Base-by-base conservation (phyloP, 1,284 basidiomycete genomes). In the Fomitopsis palustris region DNA sequence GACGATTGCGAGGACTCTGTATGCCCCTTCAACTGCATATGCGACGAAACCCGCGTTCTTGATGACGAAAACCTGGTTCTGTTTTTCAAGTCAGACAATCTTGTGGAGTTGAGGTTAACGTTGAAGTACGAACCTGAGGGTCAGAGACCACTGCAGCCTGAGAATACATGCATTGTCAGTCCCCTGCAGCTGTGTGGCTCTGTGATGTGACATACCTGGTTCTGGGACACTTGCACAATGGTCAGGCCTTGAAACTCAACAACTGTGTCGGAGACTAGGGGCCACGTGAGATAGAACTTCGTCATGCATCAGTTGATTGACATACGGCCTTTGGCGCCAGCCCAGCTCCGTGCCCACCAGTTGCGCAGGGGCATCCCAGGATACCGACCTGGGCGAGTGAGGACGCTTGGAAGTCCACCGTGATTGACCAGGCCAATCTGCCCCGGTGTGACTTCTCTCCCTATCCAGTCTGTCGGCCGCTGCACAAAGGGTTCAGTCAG, bases 191-290 rank as follows among this genome's bases (percentile, higher is more conserved):
- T 17, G 52, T 8, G 3, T 27, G 19, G 17, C 7, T 38, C 49
- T 60, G 33, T 21, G 39, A 37, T 29, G 29, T 38, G 25, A 55
- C 61, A 53, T 41, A 76, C 77, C 63, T 86, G 85, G 65, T 92
- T 92, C 76, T 92, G 89, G 1, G 88, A 87, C 37, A 91, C 89
- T 69, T 92, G 90, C 1, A 92, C 88, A 23, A 90, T 80, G 0
- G 88, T 91, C 59, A 92, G 74, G 58, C 90, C 90, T 55, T 85
- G 81, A 70, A 91, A 91, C 65, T 87, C 84, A 49, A 92, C 85
- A 19, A 90, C 87, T 1, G 90, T 87, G 64, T 91, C 89, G 5
- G 90, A 90, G 53, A 92, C 87, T 88, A 41, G 16, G 25, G 9
- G 14, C 7, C 9, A 23, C 8, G 27, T 17, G 29, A 31, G 31